phyloP scores from a whole-genome alignment of 1,139 yeast species.

The Diutina catenulata region DNA sequence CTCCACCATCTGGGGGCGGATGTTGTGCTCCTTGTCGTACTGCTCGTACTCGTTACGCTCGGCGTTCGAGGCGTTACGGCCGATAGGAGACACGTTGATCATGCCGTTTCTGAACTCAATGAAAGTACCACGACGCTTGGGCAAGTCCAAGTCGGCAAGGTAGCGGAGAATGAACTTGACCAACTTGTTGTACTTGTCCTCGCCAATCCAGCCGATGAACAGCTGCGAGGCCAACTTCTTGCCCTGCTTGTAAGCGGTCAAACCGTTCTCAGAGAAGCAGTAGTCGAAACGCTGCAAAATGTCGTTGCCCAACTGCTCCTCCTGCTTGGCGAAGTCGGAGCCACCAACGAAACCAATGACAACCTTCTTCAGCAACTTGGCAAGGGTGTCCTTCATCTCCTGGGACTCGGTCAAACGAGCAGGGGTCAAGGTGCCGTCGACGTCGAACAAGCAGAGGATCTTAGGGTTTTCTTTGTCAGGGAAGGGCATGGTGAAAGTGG shows the following conservation, averaged over 20 bases:
- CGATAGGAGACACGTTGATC: constrained; percentile 96
- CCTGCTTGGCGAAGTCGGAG: constrained; percentile 86
- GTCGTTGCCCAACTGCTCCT: constrained; percentile 83
- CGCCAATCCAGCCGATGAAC: constrained; percentile 91
- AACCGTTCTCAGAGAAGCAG: constrained; percentile 95
- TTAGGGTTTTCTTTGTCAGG: constrained; percentile 42
- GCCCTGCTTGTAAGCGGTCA: constrained; percentile 92
- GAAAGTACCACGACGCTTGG: constrained; percentile 95
- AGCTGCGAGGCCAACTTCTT: constrained; percentile 82
- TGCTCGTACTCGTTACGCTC: constrained; percentile 90
- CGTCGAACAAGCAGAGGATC: constrained; percentile 80
- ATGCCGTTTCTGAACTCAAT: constrained; percentile 98
- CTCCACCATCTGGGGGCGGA: constrained; percentile 72
- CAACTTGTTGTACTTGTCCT: constrained; percentile 83
- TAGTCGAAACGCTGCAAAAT: constrained; percentile 79
- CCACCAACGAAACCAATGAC: constrained; percentile 99
- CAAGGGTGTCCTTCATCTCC: constrained; percentile 65
- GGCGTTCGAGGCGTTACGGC: constrained; percentile 90
- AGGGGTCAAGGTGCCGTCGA: constrained; percentile 96
- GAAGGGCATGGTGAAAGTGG: constrained; percentile 31
- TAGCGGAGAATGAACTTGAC: constrained; percentile 77
- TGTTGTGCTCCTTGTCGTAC: constrained; percentile 65
- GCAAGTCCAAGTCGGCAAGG: constrained; percentile 77
- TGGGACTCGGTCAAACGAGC: constrained; percentile 79
- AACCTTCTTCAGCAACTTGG: constrained; percentile 74